Base-by-base conservation (phyloP, 1,284 basidiomycete genomes). In the Papiliotrema nemorosa region DNA sequence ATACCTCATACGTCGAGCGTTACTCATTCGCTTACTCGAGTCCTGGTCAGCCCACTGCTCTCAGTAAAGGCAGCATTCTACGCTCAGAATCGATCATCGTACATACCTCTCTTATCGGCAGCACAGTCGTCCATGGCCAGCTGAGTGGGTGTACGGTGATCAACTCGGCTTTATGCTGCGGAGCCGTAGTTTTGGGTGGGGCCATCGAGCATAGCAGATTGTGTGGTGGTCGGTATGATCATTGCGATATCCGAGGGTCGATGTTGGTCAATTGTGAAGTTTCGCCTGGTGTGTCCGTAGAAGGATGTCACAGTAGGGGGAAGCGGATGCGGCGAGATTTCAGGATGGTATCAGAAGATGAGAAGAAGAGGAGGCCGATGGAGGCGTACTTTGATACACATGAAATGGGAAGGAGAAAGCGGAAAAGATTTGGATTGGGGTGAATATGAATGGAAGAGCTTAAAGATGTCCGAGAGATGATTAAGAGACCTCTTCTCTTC, bases 321-420 rank as follows among this genome's bases (percentile, higher is more conserved):
- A 60, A 12, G 58, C 48, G 12, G 61, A 62, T 12, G 63, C 59
- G 5, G 57, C 52, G 9, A 62, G 62, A 4, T 61, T 58, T 9
- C 62, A 64, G 31, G 59, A 61, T 14, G 59, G 59, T 5, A 60
- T 63, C n/a, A 55, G 55, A 0, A 55, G 52, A 16, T 55, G 57
- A n/a, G 61, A 60, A 10, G 60, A 54, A 4, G 57, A 58, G 12
- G 39, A 49, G 13, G 47, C 21, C 12, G 47, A 49, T 3, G 47
- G 47, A 50, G 5, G 49, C 44, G n/a, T 31, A 50, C 5, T 41
- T 5, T 29, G 60, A 48, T 2, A 49, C 44, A 1, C 41, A 49
- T 18, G 50, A n/a, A n/a, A n/a, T n/a, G 42, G 20, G 47, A 54
- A 18, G 50, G 55, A 5, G 51, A 50, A 16, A 47, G 43, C 18